Conservation (phyloP, 352 stramenopile genomes). For the Phytophthora hibernalis region DNA sequence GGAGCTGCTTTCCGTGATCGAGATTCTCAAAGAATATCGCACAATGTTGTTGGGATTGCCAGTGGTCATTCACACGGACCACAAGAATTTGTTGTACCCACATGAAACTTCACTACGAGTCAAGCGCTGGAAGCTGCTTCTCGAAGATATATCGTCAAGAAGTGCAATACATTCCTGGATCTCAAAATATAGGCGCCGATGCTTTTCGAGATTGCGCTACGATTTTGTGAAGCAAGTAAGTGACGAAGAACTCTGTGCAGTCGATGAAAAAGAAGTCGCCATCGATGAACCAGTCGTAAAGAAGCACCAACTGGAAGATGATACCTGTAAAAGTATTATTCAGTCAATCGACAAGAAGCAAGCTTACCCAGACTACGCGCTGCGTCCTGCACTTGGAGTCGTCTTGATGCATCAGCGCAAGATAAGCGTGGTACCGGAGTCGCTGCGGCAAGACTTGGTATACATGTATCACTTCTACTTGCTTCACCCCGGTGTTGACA, state of each 20-base stretch:
- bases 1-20: neutral
- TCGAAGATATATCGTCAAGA: conserved; percentile 15
- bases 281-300: no score
- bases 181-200: conserved; percentile 9
- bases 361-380: neutral
- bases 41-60: conserved; percentile 2
- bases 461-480: conserved; percentile 19
- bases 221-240: conserved; percentile 4
- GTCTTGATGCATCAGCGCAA: neutral
- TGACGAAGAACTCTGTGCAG: conserved; percentile 14
- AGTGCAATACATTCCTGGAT: neutral
- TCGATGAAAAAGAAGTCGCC: no score
- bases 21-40: conserved; percentile 11
- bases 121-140: neutral
- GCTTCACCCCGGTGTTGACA: conserved; percentile 13
- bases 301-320: no score
- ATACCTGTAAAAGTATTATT: neutral
- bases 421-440: conserved; percentile 4
- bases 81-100: neutral
- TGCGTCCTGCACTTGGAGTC: neutral
- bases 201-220: neutral
- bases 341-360: neutral
- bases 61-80: neutral
- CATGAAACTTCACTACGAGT: neutral
- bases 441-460: neutral